A percentile compares a stretch with the other conserved stretches of the same genome.
phyloP scores from a whole-genome alignment of 176 grass and related monocot genomes.

The Aegilops sharonensis region DNA sequence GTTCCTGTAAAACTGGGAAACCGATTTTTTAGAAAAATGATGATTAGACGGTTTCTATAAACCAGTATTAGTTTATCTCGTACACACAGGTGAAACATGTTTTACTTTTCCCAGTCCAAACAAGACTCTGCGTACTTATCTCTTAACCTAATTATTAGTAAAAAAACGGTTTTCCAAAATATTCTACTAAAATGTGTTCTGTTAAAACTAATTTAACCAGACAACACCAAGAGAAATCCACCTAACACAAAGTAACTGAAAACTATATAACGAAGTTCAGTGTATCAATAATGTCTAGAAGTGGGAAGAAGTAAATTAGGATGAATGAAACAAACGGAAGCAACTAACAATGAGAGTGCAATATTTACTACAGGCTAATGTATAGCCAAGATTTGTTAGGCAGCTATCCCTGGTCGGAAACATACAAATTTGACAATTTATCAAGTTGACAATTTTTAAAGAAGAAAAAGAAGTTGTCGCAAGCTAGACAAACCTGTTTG shows the following conservation, averaged over 20 bases:
- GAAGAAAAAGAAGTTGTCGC: not conserved
- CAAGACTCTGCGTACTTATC: not conserved
- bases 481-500: slow-evolving; percentile 64
- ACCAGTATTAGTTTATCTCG: not conserved
- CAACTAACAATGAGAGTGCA: not conserved
- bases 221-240: not conserved
- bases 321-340: not conserved
- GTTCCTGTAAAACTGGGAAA: not conserved
- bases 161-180: not conserved
- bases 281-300: not conserved
- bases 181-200: not conserved
- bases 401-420: not conserved
- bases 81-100: not conserved
- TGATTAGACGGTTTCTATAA: not conserved
- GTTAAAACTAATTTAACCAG: not conserved
- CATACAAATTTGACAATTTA: not conserved
- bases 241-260: not conserved
- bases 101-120: not conserved
- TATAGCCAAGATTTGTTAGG: not conserved
- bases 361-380: not conserved
- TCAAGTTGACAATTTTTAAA: not conserved
- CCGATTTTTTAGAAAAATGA: not conserved
- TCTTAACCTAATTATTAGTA: not conserved
- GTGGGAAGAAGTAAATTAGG: not conserved
- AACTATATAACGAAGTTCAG: not conserved